Evolutionary conservation across 140 eudicot species (phyloP), one percentile per base, ranked within the genome.

Genomic region (Eryngium alpinum): DNA sequence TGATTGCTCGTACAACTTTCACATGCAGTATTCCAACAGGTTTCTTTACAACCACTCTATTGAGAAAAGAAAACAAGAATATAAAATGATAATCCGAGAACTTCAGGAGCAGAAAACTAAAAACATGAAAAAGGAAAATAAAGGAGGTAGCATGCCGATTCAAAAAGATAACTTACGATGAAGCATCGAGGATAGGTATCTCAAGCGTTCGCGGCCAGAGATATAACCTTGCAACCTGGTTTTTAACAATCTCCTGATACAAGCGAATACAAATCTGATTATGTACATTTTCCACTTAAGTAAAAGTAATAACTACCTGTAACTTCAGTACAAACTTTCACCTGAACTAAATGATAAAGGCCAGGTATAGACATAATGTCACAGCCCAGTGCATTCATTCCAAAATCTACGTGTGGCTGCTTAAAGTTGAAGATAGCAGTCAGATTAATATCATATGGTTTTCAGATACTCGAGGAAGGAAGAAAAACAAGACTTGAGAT

Each of bases 311-410:
- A 13, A 29, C 33, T 31, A 17, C 31, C 10, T 31, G 18, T 57
- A 10, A 5, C 27, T 9, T 9, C 32, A 15, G 38, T 10, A 77
- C 29, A 59, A 79, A 59, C 27, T 32, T 56, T 15, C 82, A 92
- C 98, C 98, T 94, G 99, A 72, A 88, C 87, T 70, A 85, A 81
- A 44, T 80, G 92, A 85, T 92, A 91, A 33, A 95, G 84, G 63
- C 99, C 97, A 78, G 99, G 99, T 49, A 95, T 81, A 81, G 99
- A 87, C 99, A 95, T 95, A 81, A 95, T 73, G 81, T 95, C 97
- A 0, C 93, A 93, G 44, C 99, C 99, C 52, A 87, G 66, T 12
- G 92, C 76, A 52, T 91, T 92, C 80, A 95, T 25, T 72, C 99
- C 99, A 33, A 95, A 92, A 89, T 95, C 99, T 33, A 95, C 84